Conservation (phyloP, 2,329 filamentous ascomycete genomes). For the Fusarium annulatum region DNA sequence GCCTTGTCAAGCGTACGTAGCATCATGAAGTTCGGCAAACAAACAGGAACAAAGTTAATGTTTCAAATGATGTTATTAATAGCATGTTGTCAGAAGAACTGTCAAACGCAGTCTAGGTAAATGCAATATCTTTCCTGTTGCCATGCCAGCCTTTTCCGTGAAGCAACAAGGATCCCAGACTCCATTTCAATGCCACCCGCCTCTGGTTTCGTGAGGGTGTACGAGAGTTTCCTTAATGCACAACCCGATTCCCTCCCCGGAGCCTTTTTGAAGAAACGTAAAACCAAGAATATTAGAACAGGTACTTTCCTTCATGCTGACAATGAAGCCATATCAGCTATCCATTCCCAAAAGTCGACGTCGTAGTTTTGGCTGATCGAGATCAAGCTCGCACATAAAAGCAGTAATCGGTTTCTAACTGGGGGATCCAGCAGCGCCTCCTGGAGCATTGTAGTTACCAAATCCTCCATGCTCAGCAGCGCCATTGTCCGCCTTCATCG, state of each 20-base stretch:
- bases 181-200: slow-evolving; percentile 30
- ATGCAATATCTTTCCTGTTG: slow-evolving; percentile 9
- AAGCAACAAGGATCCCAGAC: slow-evolving; percentile 27
- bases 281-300: background rate
- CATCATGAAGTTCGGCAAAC: slow-evolving; percentile 9
- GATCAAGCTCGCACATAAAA: background rate
- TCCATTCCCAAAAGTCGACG: background rate
- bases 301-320: background rate
- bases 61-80: slow-evolving; percentile 17
- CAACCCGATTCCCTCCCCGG: background rate
- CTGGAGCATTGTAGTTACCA: slow-evolving; percentile 62
- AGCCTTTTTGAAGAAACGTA: slow-evolving; percentile 11
- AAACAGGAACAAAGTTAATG: background rate
- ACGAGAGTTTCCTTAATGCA: background rate
- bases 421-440: slow-evolving; percentile 51
- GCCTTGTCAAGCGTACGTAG: background rate
- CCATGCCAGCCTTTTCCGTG: slow-evolving; percentile 19
- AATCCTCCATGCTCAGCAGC: slow-evolving; percentile 69
- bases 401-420: slow-evolving; percentile 18
- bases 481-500: slow-evolving; percentile 71
- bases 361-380: slow-evolving; percentile 1
- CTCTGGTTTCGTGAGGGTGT: background rate
- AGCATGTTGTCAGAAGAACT: background rate
- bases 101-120: slow-evolving; percentile 6
- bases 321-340: background rate